Percentiles rank a stretch among this genome's conserved stretches.
Conservation (phyloP, 2,329 filamentous ascomycete species). For the Trichoderma citrinoviride region DNA sequence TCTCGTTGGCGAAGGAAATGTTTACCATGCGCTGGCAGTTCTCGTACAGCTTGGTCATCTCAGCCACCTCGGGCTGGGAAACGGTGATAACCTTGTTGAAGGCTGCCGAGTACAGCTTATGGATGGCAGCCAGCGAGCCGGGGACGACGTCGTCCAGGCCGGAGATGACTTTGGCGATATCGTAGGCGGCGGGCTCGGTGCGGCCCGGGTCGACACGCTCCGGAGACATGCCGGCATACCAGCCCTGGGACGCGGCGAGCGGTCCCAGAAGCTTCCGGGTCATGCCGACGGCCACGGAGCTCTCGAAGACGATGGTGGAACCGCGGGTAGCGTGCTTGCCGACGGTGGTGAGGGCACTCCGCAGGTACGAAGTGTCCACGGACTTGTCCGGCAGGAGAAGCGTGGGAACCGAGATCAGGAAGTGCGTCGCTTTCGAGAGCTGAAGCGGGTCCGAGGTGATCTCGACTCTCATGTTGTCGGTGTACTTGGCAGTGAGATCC, state of each 20-base stretch:
- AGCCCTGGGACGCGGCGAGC: slow-evolving; percentile 41
- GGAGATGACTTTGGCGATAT: slow-evolving; percentile 54
- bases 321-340: slow-evolving; percentile 42
- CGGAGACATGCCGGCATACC: slow-evolving; percentile 51
- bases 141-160: slow-evolving; percentile 48
- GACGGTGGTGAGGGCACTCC: slow-evolving; percentile 44
- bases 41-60: slow-evolving; percentile 59
- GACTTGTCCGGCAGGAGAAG: slow-evolving; percentile 46
- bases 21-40: slow-evolving; percentile 57
- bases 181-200: slow-evolving; percentile 37
- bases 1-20: slow-evolving; percentile 56
- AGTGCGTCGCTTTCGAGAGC: slow-evolving; percentile 47
- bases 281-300: slow-evolving; percentile 54
- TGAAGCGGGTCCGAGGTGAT: slow-evolving; percentile 41
- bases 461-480: slow-evolving; percentile 30
- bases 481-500: slow-evolving; percentile 34
- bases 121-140: slow-evolving; percentile 45
- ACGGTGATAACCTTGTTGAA: slow-evolving; percentile 50
- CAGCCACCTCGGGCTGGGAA: slow-evolving; percentile 52
- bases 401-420: slow-evolving; percentile 54
- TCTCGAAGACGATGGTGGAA: slow-evolving; percentile 51
- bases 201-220: slow-evolving; percentile 54
- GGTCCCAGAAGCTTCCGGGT: slow-evolving; percentile 49
- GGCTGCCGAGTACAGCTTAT: slow-evolving; percentile 44
- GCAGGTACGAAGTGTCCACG: slow-evolving; percentile 48